Evolutionary conservation across 495 filamentous ascomycete genomes (phyloP).

Genomic region (Filosporella fistucella): DNA sequence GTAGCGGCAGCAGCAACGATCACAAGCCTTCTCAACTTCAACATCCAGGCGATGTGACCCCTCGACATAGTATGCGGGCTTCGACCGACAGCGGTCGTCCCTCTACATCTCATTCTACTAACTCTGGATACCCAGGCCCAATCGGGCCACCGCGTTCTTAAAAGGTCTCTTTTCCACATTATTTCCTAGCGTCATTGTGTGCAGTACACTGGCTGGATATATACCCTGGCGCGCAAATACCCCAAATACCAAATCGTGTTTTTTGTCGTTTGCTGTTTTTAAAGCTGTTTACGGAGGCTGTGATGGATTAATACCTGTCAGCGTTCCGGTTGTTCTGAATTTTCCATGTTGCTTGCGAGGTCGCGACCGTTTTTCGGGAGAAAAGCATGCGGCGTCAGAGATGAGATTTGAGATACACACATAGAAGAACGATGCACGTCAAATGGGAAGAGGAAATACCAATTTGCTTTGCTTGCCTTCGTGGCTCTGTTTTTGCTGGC

Average conservation of each 20-base stretch:
- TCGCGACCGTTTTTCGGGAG: conserved; percentile 3
- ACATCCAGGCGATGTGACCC: conserved; percentile 72
- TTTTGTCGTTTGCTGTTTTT: conserved; percentile 15
- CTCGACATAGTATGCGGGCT: conserved; percentile 72
- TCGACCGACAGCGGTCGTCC: conserved; percentile 89
- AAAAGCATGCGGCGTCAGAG: conserved; percentile 23
- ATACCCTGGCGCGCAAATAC: conserved; percentile 29
- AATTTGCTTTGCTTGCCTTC: conserved; percentile 26
- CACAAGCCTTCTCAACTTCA: conserved; percentile 62
- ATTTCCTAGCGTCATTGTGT: conserved; percentile 25
- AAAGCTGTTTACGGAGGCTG: not conserved
- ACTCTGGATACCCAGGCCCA: conserved; percentile 89
- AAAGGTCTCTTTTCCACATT: conserved; percentile 17
- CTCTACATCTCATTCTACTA: conserved; percentile 87
- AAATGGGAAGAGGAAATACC: conserved; percentile 24
- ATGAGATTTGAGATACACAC: conserved; percentile 20
- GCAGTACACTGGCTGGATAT: conserved; percentile 26
- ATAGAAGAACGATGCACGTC: conserved; percentile 20
- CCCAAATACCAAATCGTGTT: conserved; percentile 23
- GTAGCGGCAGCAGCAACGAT: conserved; percentile 55
- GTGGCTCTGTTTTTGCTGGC: conserved; percentile 14
- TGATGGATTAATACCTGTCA: too few species aligned
- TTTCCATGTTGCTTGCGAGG: not conserved
- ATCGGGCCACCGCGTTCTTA: conserved; percentile 75
- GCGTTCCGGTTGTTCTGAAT: too few species aligned